Percentiles rank a stretch among this genome's conserved stretches.
These are phyloP conservation scores for Podila epigama DNA, from an alignment of 192 early-diverging fungal species.

Conservation along the genomic window DNA sequence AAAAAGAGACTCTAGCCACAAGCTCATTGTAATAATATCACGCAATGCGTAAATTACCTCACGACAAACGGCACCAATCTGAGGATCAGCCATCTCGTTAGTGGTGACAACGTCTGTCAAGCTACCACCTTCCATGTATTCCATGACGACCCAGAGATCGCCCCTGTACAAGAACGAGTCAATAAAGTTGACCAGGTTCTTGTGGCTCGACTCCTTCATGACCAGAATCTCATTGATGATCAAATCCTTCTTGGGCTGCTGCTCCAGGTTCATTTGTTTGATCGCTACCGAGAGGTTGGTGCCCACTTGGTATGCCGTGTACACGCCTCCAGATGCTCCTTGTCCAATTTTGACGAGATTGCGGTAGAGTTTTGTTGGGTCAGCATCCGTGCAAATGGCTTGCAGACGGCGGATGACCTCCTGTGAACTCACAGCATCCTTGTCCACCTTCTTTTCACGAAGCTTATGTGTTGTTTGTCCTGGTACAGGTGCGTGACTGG, in stretches of 20 bases:
- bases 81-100: slow-evolving; percentile 80
- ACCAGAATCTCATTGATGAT: slow-evolving; percentile 95
- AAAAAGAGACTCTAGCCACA: not conserved
- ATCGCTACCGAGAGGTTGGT: slow-evolving; percentile 83
- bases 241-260: slow-evolving; percentile 96
- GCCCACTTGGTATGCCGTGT: slow-evolving; percentile 75
- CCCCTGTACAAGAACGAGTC: slow-evolving; percentile 79
- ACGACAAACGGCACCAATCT: slow-evolving; percentile 82
- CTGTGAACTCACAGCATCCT: slow-evolving; percentile 56
- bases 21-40: too few species aligned
- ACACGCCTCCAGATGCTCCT: slow-evolving; percentile 95
- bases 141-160: slow-evolving; percentile 92
- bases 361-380: slow-evolving; percentile 85
- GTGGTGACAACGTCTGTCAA: slow-evolving; percentile 84
- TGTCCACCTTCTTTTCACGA: slow-evolving; percentile 60
- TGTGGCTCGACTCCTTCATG: slow-evolving; percentile 84
- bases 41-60: slow-evolving; percentile 65
- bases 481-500: slow-evolving; percentile 3
- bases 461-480: slow-evolving; percentile 55
- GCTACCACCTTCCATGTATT: slow-evolving; percentile 91
- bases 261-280: slow-evolving; percentile 96
- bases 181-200: slow-evolving; percentile 87
- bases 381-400: slow-evolving; percentile 85
- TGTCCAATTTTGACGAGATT: slow-evolving; percentile 93
- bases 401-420: slow-evolving; percentile 86